A percentile compares a stretch with the other conserved stretches of the same genome.
phyloP scores from a whole-genome alignment of 2,329 filamentous ascomycete genomes.

The Xylaria sp. region DNA sequence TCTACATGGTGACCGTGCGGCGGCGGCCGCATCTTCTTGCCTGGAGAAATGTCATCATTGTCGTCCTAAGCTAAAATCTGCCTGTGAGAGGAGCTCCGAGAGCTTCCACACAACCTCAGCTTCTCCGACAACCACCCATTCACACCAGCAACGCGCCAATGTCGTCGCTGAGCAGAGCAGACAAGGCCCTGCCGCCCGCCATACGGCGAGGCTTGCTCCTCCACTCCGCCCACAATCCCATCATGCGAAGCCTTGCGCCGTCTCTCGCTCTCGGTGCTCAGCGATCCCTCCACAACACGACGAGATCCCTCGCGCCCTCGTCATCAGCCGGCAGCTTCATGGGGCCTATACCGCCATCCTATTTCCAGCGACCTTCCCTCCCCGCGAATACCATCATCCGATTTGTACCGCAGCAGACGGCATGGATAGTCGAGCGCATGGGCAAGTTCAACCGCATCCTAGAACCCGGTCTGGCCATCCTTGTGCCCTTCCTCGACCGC shows the following conservation, averaged over 20 bases:
- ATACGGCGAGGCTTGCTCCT: constrained; percentile 31
- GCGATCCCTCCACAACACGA: constrained; percentile 34
- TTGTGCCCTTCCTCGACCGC: constrained; percentile 89
- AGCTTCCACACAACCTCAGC: neutral
- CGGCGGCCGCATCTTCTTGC: too few relatives aligned
- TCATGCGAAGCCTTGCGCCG: constrained; percentile 13
- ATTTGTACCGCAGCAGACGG: constrained; percentile 97
- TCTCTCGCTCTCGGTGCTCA: constrained; percentile 20
- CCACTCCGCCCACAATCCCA: constrained; percentile 2
- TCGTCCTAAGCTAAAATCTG: neutral
- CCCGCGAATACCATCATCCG: constrained; percentile 94
- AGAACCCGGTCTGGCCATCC: constrained; percentile 85
- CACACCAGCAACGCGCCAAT: constrained; percentile 29
- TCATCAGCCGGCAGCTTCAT: constrained; percentile 40
- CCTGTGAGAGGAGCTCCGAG: neutral
- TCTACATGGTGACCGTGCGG: neutral
- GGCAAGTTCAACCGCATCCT: constrained; percentile 95
- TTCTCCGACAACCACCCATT: neutral
- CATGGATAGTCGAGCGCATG: constrained; percentile 99
- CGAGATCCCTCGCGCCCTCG: constrained; percentile 28
- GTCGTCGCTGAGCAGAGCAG: constrained; percentile 38
- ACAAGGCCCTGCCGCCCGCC: constrained; percentile 33
- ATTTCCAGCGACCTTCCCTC: constrained; percentile 76
- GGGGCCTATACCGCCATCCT: constrained; percentile 64
- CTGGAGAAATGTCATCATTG: constrained; percentile 23